Base-by-base conservation (phyloP, 2,329 filamentous ascomycete species). In the Monilinia vaccinii-corymbosi region DNA sequence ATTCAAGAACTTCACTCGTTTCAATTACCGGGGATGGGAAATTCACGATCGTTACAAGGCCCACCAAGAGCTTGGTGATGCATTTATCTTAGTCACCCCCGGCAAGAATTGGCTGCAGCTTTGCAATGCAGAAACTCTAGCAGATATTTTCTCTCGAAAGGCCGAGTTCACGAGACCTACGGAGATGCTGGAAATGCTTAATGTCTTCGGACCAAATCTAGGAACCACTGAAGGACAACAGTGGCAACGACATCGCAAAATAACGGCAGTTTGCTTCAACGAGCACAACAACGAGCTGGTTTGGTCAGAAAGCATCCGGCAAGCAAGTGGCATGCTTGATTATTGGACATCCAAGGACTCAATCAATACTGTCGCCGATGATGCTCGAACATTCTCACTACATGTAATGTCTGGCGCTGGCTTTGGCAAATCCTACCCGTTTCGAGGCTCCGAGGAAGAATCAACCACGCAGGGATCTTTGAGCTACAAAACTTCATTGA, bases 231-330 rank as follows among this genome's bases (percentile, higher is more conserved):
- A 58, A 10, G 56, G 56, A 52, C 8, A n/a, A 21, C 56, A 58
- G 21, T 58, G 56, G 56, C 47, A 58, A 25, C 47, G 47, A 5
- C 56, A 58, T 52, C 56, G 56, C 25, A 58, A 59, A 21, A 53
- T 52, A 4, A 59, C 56, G 4, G 56, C 56, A 13, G 21, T 21
- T 7, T 52, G 48, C 28, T 59, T 59, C 18, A 59, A 59, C 11
- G 56, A 52, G 11, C 25, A 45, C 7, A 59, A 36, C 8, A 59
- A 59, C 10, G 47, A 36, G 18, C 23, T 46, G 8, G 48, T 58
- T 10, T 58, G 56, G 56, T 45, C 47, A 6, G 56, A 58, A 31
- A 34, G 23, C 7, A 58, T 58, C 25, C 56, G 48, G 14, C 56
- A 58, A 36, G 36, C 56, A n/a, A 58, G 4, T 1, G 56, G 56